Base-by-base conservation (phyloP, 345 rosid genomes). In the Mallotus nudiflorus region DNA sequence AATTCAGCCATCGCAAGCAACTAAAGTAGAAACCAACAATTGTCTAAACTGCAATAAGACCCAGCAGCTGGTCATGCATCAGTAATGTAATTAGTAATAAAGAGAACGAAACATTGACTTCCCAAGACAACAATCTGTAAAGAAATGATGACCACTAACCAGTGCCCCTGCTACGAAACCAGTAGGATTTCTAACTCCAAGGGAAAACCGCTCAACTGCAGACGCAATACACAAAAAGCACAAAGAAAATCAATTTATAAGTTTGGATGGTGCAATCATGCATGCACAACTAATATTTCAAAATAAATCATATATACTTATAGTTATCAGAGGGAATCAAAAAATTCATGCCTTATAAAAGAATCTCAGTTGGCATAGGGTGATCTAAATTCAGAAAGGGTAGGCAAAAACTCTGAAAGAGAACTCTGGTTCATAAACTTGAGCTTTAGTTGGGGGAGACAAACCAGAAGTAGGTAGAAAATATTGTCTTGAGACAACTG, bases 161-260 rank as follows among this genome's bases (percentile, higher is more conserved):
- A 85, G 75, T 67, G 92, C 73, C 33, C 97, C 97, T 0, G 98
- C 96, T 0, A 90, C 69, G 76, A 93, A 93, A 71, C 90, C 91
- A 49, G 96, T 90, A 53, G 97, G 97, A 75, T 93, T 91, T 82
- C 98, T 85, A 73, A 83, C 86, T 71, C 98, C 97, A 24, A 91
- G 68, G 20, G 96, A 90, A 78, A 89, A 84, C 76, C 93, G 87
- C 77, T 93, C 98, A 49, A 93, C 97, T 93, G 87, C 87, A 83
- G 61, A 80, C 58, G 62, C 39, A 74, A 67, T 40, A 29, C 73
- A 58, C 37, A 71, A n/a, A n/a, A 27, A 58, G 44, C 62, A 59
- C 65, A n/a, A 65, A 40, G 31, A 62, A 69, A 52, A 16, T 49
- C 29, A 70, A 63, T 27, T 65, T 51, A 14, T 25, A n/a, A n/a